A percentile compares a stretch with the other conserved stretches of the same genome.
These are phyloP conservation scores for Amanita polypyramis DNA, from an alignment of 768 basidiomycete genomes.

Conservation along the genomic window DNA sequence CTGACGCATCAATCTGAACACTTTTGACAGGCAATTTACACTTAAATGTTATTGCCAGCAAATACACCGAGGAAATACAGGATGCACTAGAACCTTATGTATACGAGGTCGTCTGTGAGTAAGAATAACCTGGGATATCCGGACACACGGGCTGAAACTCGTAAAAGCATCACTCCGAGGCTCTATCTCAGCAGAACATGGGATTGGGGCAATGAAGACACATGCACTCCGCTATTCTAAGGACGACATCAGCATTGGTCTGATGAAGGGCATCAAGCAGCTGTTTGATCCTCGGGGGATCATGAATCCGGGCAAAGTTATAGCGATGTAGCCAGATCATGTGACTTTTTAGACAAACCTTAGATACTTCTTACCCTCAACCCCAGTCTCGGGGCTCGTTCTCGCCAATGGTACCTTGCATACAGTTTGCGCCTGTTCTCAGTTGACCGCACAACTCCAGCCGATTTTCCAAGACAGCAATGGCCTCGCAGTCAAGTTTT, in stretches of 20 bases:
- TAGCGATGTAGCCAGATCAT: constrained; percentile 25
- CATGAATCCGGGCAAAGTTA: constrained; percentile 86
- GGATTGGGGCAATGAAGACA: constrained; percentile 93
- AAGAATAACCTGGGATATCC: constrained; percentile 1
- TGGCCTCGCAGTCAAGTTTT: constrained; percentile 70
- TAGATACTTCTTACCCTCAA: constrained; percentile 31
- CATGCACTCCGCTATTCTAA: constrained; percentile 87
- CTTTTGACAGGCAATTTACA: constrained; percentile 72
- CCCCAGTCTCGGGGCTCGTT: constrained; percentile 37
- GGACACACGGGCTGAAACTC: neutral
- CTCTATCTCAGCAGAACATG: constrained; percentile 95
- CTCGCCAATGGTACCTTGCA: constrained; percentile 10
- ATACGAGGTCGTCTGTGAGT: constrained; percentile 81
- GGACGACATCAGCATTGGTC: constrained; percentile 60
- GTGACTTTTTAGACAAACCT: constrained; percentile 19
- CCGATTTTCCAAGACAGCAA: constrained; percentile 64
- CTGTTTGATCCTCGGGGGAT: constrained; percentile 87
- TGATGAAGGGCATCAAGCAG: constrained; percentile 86
- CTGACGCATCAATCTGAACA: neutral
- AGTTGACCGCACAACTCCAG: constrained; percentile 20
- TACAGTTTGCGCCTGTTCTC: neutral
- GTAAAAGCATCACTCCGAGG: constrained; percentile 65
- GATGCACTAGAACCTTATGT: constrained; percentile 89
- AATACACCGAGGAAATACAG: constrained; percentile 77
- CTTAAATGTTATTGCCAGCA: constrained; percentile 77